Evolutionary conservation across 2,329 filamentous ascomycete species (phyloP).

Genomic region (Diaporthe eres): DNA sequence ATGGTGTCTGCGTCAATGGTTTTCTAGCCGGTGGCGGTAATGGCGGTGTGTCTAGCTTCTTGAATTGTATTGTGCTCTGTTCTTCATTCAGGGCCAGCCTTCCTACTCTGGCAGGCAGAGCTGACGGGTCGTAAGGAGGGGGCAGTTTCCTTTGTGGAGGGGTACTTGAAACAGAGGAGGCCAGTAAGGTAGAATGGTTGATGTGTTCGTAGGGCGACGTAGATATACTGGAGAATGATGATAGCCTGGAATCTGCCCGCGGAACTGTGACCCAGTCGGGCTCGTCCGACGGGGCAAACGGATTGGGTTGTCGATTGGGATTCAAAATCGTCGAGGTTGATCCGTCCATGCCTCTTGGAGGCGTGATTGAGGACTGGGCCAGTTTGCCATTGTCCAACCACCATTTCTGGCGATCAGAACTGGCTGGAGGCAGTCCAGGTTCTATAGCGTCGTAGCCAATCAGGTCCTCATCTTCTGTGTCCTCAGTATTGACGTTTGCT

Average conservation of each 20-base stretch:
- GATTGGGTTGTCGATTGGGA: conserved; percentile 82
- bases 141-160: conserved; percentile 64
- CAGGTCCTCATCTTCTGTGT: conserved; percentile 83
- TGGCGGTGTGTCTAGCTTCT: conserved; percentile 56
- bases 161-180: conserved; percentile 61
- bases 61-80: conserved; percentile 44
- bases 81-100: conserved; percentile 61
- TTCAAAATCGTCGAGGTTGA: conserved; percentile 75
- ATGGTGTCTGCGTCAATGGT: conserved; percentile 48
- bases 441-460: conserved; percentile 87
- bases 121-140: conserved; percentile 63
- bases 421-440: conserved; percentile 79
- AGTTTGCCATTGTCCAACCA: conserved; percentile 80
- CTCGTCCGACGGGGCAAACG: conserved; percentile 81
- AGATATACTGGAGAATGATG: conserved; percentile 69
- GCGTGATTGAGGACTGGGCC: conserved; percentile 79
- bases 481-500: conserved; percentile 68
- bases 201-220: conserved; percentile 73
- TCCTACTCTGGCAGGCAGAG: conserved; percentile 62
- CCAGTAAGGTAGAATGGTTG: conserved; percentile 62
- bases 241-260: conserved; percentile 66
- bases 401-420: conserved; percentile 78
- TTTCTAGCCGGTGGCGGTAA: conserved; percentile 61
- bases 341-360: conserved; percentile 67
- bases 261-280: conserved; percentile 86